Evolutionary conservation across 331 rosid species (phyloP).

Genomic region (Acacia pycnantha): DNA sequence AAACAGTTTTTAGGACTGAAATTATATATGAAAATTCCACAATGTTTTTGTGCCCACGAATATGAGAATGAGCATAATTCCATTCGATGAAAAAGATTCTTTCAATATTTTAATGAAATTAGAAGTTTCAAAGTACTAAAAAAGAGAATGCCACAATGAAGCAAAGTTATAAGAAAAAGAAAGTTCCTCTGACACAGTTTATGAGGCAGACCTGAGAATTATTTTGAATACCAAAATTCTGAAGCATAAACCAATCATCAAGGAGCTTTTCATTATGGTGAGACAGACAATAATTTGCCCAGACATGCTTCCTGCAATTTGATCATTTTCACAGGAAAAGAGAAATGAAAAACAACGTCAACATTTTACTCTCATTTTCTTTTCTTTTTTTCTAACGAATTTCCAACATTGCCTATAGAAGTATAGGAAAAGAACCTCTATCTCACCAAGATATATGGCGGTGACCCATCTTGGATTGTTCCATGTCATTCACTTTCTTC

Average conservation of each 20-base stretch:
- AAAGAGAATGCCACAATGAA: background rate
- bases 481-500: conserved; percentile 71
- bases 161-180: background rate
- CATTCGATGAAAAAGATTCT: background rate
- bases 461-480: conserved; percentile 94
- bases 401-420: background rate
- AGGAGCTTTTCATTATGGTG: conserved; percentile 64
- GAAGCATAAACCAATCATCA: conserved; percentile 54
- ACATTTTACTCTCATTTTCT: background rate
- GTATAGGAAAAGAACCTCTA: background rate
- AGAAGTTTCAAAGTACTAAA: background rate
- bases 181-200: background rate
- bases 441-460: conserved; percentile 88
- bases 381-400: background rate
- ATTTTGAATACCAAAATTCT: conserved; percentile 65
- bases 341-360: background rate
- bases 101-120: background rate
- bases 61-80: background rate
- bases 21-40: background rate
- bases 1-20: background rate
- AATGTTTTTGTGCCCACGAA: background rate
- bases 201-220: conserved; percentile 62
- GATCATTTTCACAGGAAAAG: background rate
- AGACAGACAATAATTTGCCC: conserved; percentile 71
- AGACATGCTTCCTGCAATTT: conserved; percentile 69